Base-by-base conservation (phyloP, 352 stramenopile genomes). In the Plasmopara viticola region DNA sequence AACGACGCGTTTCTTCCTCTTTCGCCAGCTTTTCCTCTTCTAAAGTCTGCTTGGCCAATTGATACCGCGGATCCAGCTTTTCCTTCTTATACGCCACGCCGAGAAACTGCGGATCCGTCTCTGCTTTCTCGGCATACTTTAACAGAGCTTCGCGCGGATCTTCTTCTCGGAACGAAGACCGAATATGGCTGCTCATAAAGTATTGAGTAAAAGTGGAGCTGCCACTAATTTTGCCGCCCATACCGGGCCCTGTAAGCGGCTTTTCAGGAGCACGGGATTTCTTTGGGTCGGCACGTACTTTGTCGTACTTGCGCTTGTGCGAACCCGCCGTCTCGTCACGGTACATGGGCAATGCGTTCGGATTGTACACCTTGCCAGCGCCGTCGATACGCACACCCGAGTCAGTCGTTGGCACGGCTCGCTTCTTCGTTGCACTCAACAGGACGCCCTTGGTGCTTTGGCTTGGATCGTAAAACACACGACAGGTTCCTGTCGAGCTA, bases 151-250 rank as follows among this genome's bases (percentile, higher is more conserved):
- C 78, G 9, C 84, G 79, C 25, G 84, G 84, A 30, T 94, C 84
- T 72, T 94, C 77, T 46, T 90, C 81, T 28, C 84, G 80, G 62
- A 94, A 90, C 28, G 78, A 89, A 17, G 66, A 79, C 62, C 89
- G 90, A 64, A 94, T 85, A 39, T 94, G 83, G 56, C 68, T 87
- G 55, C 76, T 87, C 83, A 94, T 94, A 31, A 91, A 94, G 52
- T 86, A 90, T 52, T 94, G 83, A 58, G 83, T 94, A 54, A 94
- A 88, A 17, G 76, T 86, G n/a, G 83, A 84, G 50, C 67, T 84
- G 45, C 81, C 81, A 31, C 78, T 86, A 48, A 90, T 88, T 52
- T 79, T 78, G 28, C 84, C 84, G 43, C 81, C 82, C 68, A 90
- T 79, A 13, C 82, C 81, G 17, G 80, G 79, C 0, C 84, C 81